Evolutionary conservation across 1,284 basidiomycete genomes (phyloP).

Genomic region (Ganoderma lucidum): DNA sequence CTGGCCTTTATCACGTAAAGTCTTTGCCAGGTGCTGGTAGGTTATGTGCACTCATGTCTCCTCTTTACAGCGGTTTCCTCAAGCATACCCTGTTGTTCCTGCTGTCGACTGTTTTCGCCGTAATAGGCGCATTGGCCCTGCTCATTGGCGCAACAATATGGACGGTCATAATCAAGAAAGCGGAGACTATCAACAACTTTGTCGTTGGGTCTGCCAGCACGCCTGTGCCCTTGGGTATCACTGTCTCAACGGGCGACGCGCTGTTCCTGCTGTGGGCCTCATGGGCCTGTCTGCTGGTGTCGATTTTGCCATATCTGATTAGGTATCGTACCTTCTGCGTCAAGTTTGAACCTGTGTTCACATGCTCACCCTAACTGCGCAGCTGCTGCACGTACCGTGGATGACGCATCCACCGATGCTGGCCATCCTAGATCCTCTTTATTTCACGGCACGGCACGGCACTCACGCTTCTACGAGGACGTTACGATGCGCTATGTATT

Average conservation of each 20-base stretch:
- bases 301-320: constrained; percentile 76
- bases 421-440: constrained; percentile 11
- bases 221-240: constrained; percentile 63
- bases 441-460: constrained; percentile 12
- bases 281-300: constrained; percentile 68
- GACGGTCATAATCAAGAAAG: constrained; percentile 76
- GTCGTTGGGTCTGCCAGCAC: constrained; percentile 48
- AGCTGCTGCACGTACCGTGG: constrained; percentile 79
- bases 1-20: constrained; percentile 63
- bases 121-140: constrained; percentile 66
- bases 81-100: constrained; percentile 74
- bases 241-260: constrained; percentile 66
- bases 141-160: constrained; percentile 78
- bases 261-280: constrained; percentile 75
- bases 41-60: constrained; percentile 12
- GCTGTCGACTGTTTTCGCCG: constrained; percentile 67
- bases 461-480: constrained; percentile 22
- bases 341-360: neutral
- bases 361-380: constrained; percentile 14
- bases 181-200: constrained; percentile 63
- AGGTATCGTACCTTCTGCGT: constrained; percentile 47
- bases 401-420: constrained; percentile 41
- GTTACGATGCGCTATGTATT: constrained; percentile 30
- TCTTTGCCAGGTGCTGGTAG: constrained; percentile 46
- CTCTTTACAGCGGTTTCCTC: constrained; percentile 63